Base-by-base conservation (phyloP, 257 asterid species). In the Apocynum venetum region DNA sequence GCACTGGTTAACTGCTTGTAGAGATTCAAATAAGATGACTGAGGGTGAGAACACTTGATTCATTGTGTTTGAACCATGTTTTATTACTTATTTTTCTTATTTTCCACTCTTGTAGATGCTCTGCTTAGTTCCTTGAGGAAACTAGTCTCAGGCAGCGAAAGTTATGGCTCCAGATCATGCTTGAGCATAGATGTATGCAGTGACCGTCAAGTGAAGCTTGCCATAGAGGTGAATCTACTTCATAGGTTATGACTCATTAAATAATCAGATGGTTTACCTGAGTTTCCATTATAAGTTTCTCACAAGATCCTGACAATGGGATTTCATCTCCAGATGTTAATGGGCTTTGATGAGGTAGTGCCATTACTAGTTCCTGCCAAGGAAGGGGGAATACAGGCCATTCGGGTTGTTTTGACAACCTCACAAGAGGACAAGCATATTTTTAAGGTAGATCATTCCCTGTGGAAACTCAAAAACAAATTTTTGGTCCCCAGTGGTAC, bases 121-220 rank as follows among this genome's bases (percentile, higher is more conserved):
- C 76, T 93, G 85, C 52, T 93, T 75, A 89, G 83, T 83, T 82
- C 93, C 59, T 76, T 95, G 84, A 93, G 92, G 82, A 91, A 84
- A 83, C 78, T 95, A 82, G 60, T 89, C 64, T 77, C 91, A 10
- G 96, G 93, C 84, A 77, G 73, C 83, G 96, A 90, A 82, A 57
- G 81, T 64, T 89, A 85, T 82, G 97, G 98, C 77, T 88, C 94
- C 70, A 89, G 98, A 82, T 92, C 97, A 51, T 90, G 93, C 90
- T 81, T 95, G 87, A 88, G 75, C 71, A 83, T 95, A 87, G 94
- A 88, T 71, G 84, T 93, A 72, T 91, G 94, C 89, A 93, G 96
- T 72, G 96, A 90, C 76, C 92, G 89, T 68, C 99, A 95, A 87
- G 96, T 90, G 80, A 88, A 82, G 72, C 96, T 95, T 77, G 89